A percentile compares a stretch with the other conserved stretches of the same genome.
phyloP scores from a whole-genome alignment of 495 filamentous ascomycete genomes.

The Xylaria palmicola region DNA sequence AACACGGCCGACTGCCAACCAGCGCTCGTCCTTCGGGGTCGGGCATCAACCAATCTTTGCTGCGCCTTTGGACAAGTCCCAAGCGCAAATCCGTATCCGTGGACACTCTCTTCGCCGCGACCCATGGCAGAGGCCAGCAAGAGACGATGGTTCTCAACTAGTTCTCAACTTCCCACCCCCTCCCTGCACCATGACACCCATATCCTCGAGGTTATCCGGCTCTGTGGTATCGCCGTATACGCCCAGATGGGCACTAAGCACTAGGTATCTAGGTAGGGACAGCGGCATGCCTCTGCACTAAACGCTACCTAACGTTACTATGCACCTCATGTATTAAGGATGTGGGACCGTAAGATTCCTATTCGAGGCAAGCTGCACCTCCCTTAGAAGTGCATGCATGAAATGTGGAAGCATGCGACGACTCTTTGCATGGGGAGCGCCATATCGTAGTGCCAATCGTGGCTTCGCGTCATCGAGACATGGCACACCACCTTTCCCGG shows the following conservation, averaged over 20 bases:
- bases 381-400: slow-evolving; percentile 8
- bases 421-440: slow-evolving; percentile 5
- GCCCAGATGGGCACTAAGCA: too few species aligned
- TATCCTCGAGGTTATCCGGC: too few species aligned
- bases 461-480: slow-evolving; percentile 13
- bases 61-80: background rate
- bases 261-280: too few species aligned
- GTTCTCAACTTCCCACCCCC: too few species aligned
- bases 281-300: too few species aligned
- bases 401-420: slow-evolving; percentile 8
- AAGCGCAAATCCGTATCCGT: background rate
- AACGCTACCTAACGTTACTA: too few species aligned
- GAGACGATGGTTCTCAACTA: too few species aligned
- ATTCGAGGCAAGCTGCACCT: slow-evolving; percentile 13
- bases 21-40: background rate
- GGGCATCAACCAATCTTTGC: slow-evolving; percentile 1
- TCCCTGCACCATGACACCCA: too few species aligned
- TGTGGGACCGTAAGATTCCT: slow-evolving; percentile 13
- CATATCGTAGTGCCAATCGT: slow-evolving; percentile 8
- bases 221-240: too few species aligned
- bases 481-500: slow-evolving; percentile 5
- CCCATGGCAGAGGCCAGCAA: background rate
- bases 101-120: background rate
- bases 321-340: background rate
- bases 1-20: background rate